A percentile compares a stretch with the other conserved stretches of the same genome.
These are phyloP conservation scores for Onygena corvina DNA, from an alignment of 2,329 filamentous ascomycete genomes.

Conservation along the genomic window DNA sequence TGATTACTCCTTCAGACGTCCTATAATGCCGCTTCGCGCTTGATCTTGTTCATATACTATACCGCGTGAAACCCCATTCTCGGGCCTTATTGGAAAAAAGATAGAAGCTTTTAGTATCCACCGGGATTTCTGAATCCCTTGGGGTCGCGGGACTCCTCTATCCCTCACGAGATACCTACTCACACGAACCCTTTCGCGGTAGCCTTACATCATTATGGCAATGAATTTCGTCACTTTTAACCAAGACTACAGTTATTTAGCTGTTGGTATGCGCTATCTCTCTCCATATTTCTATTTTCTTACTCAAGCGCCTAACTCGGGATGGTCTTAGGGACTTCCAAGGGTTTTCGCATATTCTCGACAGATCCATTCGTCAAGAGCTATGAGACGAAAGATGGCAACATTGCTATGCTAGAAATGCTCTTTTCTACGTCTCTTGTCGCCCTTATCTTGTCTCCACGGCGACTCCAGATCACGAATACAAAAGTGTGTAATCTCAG, in stretches of 20 bases:
- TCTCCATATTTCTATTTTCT: constrained; percentile 1
- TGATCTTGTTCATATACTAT: neutral
- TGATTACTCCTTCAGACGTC: neutral
- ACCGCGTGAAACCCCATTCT: neutral
- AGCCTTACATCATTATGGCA: constrained; percentile 42
- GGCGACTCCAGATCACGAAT: constrained; percentile 90
- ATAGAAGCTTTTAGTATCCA: neutral
- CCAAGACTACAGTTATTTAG: constrained; percentile 94
- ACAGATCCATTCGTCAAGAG: constrained; percentile 93
- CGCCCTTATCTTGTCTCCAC: constrained; percentile 79
- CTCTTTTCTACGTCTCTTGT: constrained; percentile 96
- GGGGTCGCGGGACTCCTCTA: neutral
- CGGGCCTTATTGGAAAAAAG: neutral
- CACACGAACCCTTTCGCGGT: neutral
- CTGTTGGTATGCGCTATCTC: constrained; percentile 57
- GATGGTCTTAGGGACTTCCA: constrained; percentile 62
- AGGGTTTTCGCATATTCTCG: constrained; percentile 91
- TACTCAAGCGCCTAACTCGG: constrained; percentile 13
- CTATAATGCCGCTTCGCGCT: neutral
- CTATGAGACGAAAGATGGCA: constrained; percentile 86
- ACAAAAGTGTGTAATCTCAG: too few species aligned
- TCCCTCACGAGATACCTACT: neutral
- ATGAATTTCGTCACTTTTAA: constrained; percentile 99
- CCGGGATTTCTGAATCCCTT: neutral
- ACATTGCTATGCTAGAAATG: constrained; percentile 96